Evolutionary conservation across 2,329 filamentous ascomycete species (phyloP), one percentile per base, ranked within the genome.

Genomic region (Microsporum audouinii): DNA sequence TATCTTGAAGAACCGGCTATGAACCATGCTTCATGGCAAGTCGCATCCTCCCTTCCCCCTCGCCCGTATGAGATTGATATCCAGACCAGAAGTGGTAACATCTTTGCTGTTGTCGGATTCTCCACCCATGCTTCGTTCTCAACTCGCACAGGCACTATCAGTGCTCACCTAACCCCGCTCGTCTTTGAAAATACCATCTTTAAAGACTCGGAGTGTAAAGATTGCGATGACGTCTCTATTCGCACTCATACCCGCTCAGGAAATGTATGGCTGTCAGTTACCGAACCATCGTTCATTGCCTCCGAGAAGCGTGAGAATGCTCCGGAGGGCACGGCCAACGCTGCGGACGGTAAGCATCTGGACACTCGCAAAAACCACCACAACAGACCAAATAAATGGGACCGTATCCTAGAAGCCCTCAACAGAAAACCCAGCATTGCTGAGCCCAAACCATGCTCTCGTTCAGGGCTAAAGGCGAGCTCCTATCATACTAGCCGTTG

Each of bases 91-190:
- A 66, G 64, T 23, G 72, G 72, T n/a, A 66, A 63, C 31, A 67
- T 73, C 39, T 62, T 61, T 4, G 71, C 70, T 75, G 73, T 75
- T 58, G 73, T 83, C 64, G 71, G 82, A 4, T 76, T 82, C 34
- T 72, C 79, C 1, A 73, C 76, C 29, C 76, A 80, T 47, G 69
- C 72, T 3, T 74, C 83, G 64, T 68, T 76, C 29, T 72, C 73
- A 2, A 77, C 80, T 7, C 65, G 71, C 0, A 72, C 71, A 56
- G 84, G 83, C 33, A 71, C 68, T 8, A 76, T 85, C 47, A 75
- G 72, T 17, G 78, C 81, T 7, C 76, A 73, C 0, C 75, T 86
- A 31, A 70, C 71, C 1, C 75, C 85, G 5, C 74, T 67, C 38
- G 61, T 65, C 12, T 63, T 64, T 27, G 23, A 27, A 17, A 31